phyloP scores from a whole-genome alignment of 208 protist species.

The Trypanosoma vivax region DNA sequence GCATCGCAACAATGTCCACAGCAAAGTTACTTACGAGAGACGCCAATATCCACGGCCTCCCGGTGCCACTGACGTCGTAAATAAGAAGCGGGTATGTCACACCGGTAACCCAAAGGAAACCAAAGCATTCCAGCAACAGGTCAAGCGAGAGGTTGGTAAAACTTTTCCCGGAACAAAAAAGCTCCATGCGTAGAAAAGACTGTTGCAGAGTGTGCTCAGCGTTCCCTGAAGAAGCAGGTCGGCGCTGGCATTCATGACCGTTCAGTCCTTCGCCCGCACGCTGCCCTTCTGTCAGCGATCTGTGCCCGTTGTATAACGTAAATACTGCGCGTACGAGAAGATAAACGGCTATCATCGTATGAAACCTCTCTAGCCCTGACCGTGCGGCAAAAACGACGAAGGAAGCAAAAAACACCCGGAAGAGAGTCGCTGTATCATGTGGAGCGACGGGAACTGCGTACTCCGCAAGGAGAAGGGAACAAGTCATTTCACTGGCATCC shows the following conservation, averaged over 20 bases:
- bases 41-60: constrained; percentile 44
- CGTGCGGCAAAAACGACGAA: constrained; percentile 41
- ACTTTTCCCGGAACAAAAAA: constrained; percentile 42
- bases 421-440: constrained; percentile 27
- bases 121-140: constrained; percentile 82
- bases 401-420: constrained; percentile 53
- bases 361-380: constrained; percentile 24
- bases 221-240: not conserved
- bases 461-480: constrained; percentile 22
- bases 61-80: constrained; percentile 44
- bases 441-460: constrained; percentile 52
- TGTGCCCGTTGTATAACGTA: constrained; percentile 50
- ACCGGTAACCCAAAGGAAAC: constrained; percentile 69
- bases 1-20: constrained; percentile 73
- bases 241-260: not conserved
- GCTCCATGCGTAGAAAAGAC: constrained; percentile 56
- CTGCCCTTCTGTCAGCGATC: constrained; percentile 26
- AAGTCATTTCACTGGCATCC: not conserved
- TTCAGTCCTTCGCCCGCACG: not conserved
- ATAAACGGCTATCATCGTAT: constrained; percentile 40
- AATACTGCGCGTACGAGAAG: constrained; percentile 50
- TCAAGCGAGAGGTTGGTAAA: constrained; percentile 68
- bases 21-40: constrained; percentile 65
- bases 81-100: constrained; percentile 41
- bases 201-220: not conserved